Base-by-base conservation (phyloP, 2,329 filamentous ascomycete species). In the Blastomyces emzantsi region DNA sequence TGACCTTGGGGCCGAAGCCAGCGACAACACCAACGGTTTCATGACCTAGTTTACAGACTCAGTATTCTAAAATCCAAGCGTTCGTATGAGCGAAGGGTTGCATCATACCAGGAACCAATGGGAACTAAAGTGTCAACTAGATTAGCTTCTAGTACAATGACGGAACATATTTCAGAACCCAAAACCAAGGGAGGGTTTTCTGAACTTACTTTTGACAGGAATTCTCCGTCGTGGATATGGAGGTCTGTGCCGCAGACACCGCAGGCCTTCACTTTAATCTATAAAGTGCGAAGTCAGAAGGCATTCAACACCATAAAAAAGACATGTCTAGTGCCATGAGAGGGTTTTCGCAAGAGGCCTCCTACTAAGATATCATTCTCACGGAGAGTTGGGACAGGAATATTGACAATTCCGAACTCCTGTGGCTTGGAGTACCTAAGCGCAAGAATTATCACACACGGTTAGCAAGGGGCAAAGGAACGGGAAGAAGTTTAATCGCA, bases 1-100 rank as follows among this genome's bases (percentile, higher is more conserved):
- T 83, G 66, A 88, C 85, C 67, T 84, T 81, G 66, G 79, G 79
- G 58, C 83, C 83, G 49, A 84, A 71, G 15, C 80, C 84, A 41
- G 83, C 86, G 63, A 89, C 80, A 45, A 85, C 81, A 68, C 87
- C 87, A 51, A 87, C 84, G 45, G 86, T 87, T 73, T 89, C 87
- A 69, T 89, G 87, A 60, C 86, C 85, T 75, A 47, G 64, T 54
- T 62, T 66, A 58, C 13, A 64, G 15, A n/a, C 7, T 58, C 36
- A 57, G 43, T 43, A 59, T 57, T 30, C 17, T 33, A 43, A 49
- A 36, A 36, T 43, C 30, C 55, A 62, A 30, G 7, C 0, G 11
- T 33, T 39, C 19, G n/a, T 39, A 13, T 28, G 13, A 58, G 17
- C 28, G 7, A 52, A 55, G n/a, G 15, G 17, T 33, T 28, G n/a